A percentile compares a stretch with the other conserved stretches of the same genome.
phyloP scores from a whole-genome alignment of 441 rosid species.

The Breynia disticha region DNA sequence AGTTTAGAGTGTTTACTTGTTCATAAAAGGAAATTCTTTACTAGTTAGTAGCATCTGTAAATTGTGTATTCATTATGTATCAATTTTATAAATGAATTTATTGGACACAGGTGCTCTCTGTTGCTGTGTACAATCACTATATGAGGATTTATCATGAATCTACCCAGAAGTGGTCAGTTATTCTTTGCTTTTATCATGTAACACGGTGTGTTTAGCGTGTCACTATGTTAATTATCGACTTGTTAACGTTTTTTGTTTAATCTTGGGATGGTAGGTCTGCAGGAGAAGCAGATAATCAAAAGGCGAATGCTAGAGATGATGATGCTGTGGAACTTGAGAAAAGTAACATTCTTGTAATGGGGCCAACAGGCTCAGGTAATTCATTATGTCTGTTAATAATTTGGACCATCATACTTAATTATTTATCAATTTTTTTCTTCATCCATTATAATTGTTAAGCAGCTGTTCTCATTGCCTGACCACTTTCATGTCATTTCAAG shows the following conservation, averaged over 20 bases:
- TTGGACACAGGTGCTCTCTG: constrained; percentile 73
- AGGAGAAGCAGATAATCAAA: constrained; percentile 38
- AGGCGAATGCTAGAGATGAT: constrained; percentile 41
- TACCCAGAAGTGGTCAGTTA: constrained; percentile 50
- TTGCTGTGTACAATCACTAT: constrained; percentile 94
- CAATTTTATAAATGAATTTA: background rate
- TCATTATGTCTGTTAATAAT: constrained; percentile 7
- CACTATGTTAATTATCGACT: background rate
- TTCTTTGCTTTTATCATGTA: background rate
- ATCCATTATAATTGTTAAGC: background rate
- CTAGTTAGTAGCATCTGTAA: too few species aligned
- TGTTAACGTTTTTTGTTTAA: constrained; percentile 17
- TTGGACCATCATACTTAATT: too few species aligned
- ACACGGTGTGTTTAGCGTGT: background rate
- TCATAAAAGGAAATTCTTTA: too few species aligned
- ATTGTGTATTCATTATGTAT: background rate
- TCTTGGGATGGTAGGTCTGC: constrained; percentile 58
- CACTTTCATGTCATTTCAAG: constrained; percentile 37
- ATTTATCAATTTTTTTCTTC: too few species aligned
- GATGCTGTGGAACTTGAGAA: constrained; percentile 90
- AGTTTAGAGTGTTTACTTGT: too few species aligned
- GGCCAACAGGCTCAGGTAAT: constrained; percentile 98
- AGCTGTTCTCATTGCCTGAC: constrained; percentile 27
- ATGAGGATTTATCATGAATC: constrained; percentile 75
- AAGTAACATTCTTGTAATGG: constrained; percentile 96